Evolutionary conservation across 805 yeast genomes (phyloP).

Genomic region (Saccharomycodes ludwigii): DNA sequence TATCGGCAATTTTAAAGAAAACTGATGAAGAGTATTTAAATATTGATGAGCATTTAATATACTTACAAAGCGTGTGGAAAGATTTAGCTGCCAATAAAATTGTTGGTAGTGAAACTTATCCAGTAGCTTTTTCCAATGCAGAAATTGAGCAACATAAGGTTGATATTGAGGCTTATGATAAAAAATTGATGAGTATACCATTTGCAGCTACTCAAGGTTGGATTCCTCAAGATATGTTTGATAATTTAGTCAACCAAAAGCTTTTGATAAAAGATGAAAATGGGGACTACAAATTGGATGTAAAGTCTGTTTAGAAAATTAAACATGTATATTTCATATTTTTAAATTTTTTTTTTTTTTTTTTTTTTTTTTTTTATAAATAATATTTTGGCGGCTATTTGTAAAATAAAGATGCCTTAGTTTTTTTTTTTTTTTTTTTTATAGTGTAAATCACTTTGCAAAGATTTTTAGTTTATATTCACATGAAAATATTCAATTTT

Average conservation of each 20-base stretch:
- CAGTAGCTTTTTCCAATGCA: conserved; percentile 46
- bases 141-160: conserved; percentile 46
- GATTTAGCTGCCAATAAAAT: conserved; percentile 47
- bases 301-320: conserved; percentile 2
- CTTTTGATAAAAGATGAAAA: conserved; percentile 48
- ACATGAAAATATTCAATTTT: too few species aligned
- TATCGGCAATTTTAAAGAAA: conserved; percentile 47
- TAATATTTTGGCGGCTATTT: not conserved
- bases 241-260: conserved; percentile 53
- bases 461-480: too few species aligned
- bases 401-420: not conserved
- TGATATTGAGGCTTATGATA: conserved; percentile 55
- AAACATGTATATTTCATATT: not conserved
- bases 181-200: conserved; percentile 56
- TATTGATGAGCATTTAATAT: conserved; percentile 54
- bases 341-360: conserved; percentile 4
- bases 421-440: not conserved
- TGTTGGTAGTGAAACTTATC: conserved; percentile 40
- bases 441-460: not conserved
- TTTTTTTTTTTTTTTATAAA: conserved; percentile 1
- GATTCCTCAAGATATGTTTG: conserved; percentile 92
- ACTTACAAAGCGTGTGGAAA: conserved; percentile 58
- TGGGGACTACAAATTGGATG: conserved; percentile 32
- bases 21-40: conserved; percentile 45
- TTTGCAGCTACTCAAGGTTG: conserved; percentile 89